These are phyloP conservation scores for Cystobasidiopsis lactophilus DNA, from an alignment of 768 basidiomycete genomes.

Conservation along the genomic window DNA sequence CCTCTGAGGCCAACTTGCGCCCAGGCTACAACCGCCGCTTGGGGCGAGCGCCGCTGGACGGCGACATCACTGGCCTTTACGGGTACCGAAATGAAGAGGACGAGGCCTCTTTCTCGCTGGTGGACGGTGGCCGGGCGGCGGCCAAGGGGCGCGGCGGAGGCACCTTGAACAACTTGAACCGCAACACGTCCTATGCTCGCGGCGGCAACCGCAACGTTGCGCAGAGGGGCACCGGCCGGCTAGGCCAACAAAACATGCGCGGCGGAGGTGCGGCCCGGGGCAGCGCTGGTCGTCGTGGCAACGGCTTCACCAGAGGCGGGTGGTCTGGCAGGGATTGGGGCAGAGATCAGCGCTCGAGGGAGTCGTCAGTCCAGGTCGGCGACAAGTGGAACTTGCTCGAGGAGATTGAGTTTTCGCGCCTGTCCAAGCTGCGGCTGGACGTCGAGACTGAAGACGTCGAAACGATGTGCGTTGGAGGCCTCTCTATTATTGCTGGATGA, in stretches of 20 bases:
- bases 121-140: slow-evolving; percentile 42
- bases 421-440: slow-evolving; percentile 75
- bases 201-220: neutral
- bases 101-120: slow-evolving; percentile 86
- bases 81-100: slow-evolving; percentile 97
- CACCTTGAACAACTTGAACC: slow-evolving; percentile 1
- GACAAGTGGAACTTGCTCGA: slow-evolving; percentile 87
- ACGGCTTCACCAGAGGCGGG: slow-evolving; percentile 27
- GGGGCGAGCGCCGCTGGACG: slow-evolving; percentile 36
- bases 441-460: slow-evolving; percentile 62
- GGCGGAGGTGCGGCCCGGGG: slow-evolving; percentile 30
- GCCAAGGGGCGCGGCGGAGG: slow-evolving; percentile 12
- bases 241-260: slow-evolving; percentile 32
- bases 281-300: slow-evolving; percentile 21
- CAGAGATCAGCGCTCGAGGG: slow-evolving; percentile 66
- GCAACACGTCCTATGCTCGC: neutral
- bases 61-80: slow-evolving; percentile 70
- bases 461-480: slow-evolving; percentile 65
- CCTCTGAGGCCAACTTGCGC: slow-evolving; percentile 34
- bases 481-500: too few relatives aligned
- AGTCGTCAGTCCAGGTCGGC: slow-evolving; percentile 80
- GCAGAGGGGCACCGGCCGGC: slow-evolving; percentile 22
- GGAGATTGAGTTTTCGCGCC: slow-evolving; percentile 85
- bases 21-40: slow-evolving; percentile 29
- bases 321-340: slow-evolving; percentile 18